A percentile compares a stretch with the other conserved stretches of the same genome.
These are phyloP conservation scores for Gleditsia sinensis DNA, from an alignment of 306 rosid species.

Conservation along the genomic window DNA sequence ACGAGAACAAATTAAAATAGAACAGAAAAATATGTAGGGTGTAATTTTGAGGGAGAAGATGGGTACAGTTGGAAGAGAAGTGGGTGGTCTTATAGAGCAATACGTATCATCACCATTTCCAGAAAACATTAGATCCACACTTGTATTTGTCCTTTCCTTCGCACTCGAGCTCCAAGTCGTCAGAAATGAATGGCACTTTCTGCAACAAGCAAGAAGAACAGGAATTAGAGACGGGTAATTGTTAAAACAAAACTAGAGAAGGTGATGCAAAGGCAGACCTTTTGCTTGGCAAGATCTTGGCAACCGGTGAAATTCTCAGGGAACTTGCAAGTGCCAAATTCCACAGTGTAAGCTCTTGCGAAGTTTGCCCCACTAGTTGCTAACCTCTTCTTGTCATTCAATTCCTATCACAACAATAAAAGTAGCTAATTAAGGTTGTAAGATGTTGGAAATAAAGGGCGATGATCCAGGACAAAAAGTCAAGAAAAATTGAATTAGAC, in stretches of 20 bases:
- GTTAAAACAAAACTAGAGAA: too few relatives aligned
- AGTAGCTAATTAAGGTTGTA: too few relatives aligned
- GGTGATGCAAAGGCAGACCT: too few relatives aligned
- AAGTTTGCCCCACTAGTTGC: conserved; percentile 96
- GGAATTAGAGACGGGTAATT: not conserved
- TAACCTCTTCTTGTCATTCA: conserved; percentile 94
- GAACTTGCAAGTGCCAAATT: conserved; percentile 96
- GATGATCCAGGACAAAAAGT: too few relatives aligned
- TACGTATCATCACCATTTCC: conserved; percentile 80
- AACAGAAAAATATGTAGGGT: conserved; percentile 15
- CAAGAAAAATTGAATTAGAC: conserved; percentile 35
- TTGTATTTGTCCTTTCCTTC: conserved; percentile 96
- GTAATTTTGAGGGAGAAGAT: conserved; percentile 25
- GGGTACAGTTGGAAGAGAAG: conserved; percentile 13
- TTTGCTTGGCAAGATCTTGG: conserved; percentile 98
- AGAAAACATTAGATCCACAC: conserved; percentile 98
- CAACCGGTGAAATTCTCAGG: conserved; percentile 99
- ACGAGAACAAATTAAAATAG: not conserved
- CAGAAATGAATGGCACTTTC: conserved; percentile 88
- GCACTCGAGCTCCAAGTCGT: conserved; percentile 85
- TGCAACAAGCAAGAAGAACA: too few relatives aligned
- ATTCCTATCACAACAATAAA: too few relatives aligned
- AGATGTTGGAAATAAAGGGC: too few relatives aligned
- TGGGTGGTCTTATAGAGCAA: not conserved
- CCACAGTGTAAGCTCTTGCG: conserved; percentile 93